These are phyloP conservation scores for Pichia sp. DNA, from an alignment of 1,139 yeast genomes.

Conservation along the genomic window DNA sequence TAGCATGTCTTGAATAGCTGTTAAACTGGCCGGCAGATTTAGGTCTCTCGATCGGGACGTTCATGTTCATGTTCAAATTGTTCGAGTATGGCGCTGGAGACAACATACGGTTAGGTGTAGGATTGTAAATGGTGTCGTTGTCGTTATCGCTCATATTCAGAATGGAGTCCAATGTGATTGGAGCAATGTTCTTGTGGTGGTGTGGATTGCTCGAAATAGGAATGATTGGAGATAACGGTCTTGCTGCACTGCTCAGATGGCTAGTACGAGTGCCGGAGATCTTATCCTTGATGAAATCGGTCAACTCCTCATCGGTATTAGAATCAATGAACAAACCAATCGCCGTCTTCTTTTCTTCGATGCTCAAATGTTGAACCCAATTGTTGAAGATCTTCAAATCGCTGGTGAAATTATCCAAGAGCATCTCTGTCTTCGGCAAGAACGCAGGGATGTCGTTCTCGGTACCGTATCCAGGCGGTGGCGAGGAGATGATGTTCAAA, in stretches of 20 bases:
- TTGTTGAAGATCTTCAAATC: slow-evolving; percentile 52
- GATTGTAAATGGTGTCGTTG: slow-evolving; percentile 2
- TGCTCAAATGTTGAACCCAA: slow-evolving; percentile 59
- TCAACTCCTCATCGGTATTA: not conserved
- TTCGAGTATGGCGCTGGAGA: slow-evolving; percentile 17
- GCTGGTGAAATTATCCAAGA: slow-evolving; percentile 38
- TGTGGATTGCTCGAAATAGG: slow-evolving; percentile 27
- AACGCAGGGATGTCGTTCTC: slow-evolving; percentile 35
- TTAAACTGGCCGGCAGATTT: slow-evolving; percentile 16
- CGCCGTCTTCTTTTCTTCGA: slow-evolving; percentile 56
- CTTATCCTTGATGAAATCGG: slow-evolving; percentile 1
- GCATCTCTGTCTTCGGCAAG: slow-evolving; percentile 31
- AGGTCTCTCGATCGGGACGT: slow-evolving; percentile 17
- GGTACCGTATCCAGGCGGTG: slow-evolving; percentile 23
- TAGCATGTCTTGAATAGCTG: not conserved
- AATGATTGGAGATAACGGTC: slow-evolving; percentile 32
- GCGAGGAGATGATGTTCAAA: slow-evolving; percentile 3
- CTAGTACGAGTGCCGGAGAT: not conserved
- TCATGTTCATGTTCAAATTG: too few relatives aligned
- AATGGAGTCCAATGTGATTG: slow-evolving; percentile 37
- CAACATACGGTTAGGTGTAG: slow-evolving; percentile 14
- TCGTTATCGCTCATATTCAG: slow-evolving; percentile 24
- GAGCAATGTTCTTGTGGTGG: slow-evolving; percentile 26
- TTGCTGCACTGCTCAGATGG: slow-evolving; percentile 5
- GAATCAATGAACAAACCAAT: slow-evolving; percentile 56